Evolutionary conservation across 805 yeast species (phyloP), one percentile per base, ranked within the genome.

Genomic region (Maudiozyma bulderi): DNA sequence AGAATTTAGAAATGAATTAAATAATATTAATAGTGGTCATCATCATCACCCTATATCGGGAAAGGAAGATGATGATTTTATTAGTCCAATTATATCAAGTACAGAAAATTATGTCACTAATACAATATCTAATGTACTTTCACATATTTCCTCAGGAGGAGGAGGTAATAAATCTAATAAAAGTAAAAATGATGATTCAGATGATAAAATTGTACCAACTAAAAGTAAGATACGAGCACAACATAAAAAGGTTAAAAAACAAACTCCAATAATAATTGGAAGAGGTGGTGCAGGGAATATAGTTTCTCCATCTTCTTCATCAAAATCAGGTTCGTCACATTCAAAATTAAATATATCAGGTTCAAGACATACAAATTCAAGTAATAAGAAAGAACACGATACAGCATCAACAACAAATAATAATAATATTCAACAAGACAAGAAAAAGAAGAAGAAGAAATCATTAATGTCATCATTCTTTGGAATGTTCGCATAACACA

Each of bases 211-310:
- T 14, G 13, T n/a, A 28, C 26, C 37, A 15, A 9, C 14, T 8
- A 35, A 26, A n/a, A n/a, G 28, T 15, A 33, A 43, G 39, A 13
- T 8, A 30, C 32, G 15, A 39, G 9, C 20, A 43, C 31, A 31
- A 29, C 40, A 10, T 1, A 40, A 40, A 29, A 40, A 38, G 10
- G 30, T 34, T 29, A 42, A 45, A 26, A 33, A 38, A 28, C 37
- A 42, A 15, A 40, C 20, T 6, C 44, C 47, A 15, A 54, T 65
- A 20, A 58, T 54, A 7, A 59, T 65, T 11, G 69, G 69, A 4
- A 55, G 69, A 48, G 69, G 69, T 26, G 69, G 69, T 30, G 69
- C 67, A 4, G 69, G 69, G 9, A 65, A 65, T 49, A 62, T 65
- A 10, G 53, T 65, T n/a, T 58, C 66, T 3, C 65, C 68, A 9